Base-by-base conservation (phyloP, 1,284 basidiomycete genomes). In the Takashimella tepidaria region DNA sequence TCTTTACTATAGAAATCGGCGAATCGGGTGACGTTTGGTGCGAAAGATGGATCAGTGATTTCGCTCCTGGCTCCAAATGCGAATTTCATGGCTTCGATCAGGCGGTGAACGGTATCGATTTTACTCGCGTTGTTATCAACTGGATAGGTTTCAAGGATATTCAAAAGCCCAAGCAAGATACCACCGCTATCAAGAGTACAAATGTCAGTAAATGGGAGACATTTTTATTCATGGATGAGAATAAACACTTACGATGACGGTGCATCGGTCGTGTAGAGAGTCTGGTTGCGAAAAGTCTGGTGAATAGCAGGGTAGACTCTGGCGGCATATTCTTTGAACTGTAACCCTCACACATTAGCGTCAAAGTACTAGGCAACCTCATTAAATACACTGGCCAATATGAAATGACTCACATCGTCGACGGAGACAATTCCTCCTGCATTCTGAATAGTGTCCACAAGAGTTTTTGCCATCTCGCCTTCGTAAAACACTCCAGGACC, bases 241-340 rank as follows among this genome's bases (percentile, higher is more conserved):
- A n/a, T n/a, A n/a, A n/a, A n/a, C 8, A 45, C 67, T 61, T 31
- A 67, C 67, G 69, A 89, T 3, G 87, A 86, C 5, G 92, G 93
- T 10, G 88, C 85, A 64, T 83, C 83, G 0, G 87, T 83, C 0
- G 89, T 92, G 74, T 90, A 96, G 22, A 98, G 80, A 55, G 82
- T 89, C 63, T 84, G 83, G 43, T 84, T 84, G 23, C 80, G 79
- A 74, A 89, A 98, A 0, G 80, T 83, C 4, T 89, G 87, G 64
- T 84, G 70, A 41, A 96, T 77, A 4, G 95, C 88, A 27, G 78
- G 84, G 52, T 81, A 76, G n/a, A 90, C 82, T 49, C 82, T 81
- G 22, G 88, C 84, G 25, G 77, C 70, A 75, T 93, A 98, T 16
- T 41, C 54, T 25, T 58, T 49, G 13, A 72, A 51, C 66, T 69